phyloP scores from a whole-genome alignment of 2,329 filamentous ascomycete species.

The Onygena corvina region DNA sequence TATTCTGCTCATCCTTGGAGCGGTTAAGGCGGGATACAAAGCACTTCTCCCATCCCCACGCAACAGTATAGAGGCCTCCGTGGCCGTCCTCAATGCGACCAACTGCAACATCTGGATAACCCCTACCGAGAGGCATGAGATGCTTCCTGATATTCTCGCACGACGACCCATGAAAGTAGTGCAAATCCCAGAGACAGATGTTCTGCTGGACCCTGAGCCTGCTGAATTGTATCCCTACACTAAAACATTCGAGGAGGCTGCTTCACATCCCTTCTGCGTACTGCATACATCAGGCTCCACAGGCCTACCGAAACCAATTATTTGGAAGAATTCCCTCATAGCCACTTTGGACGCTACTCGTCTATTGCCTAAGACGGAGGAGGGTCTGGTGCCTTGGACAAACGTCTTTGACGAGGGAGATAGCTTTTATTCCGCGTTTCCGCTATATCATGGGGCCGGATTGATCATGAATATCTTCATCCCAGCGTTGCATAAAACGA shows the following conservation, averaged over 20 bases:
- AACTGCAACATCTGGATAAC: not conserved
- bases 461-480: no score
- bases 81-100: not conserved
- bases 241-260: conserved; percentile 2
- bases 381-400: not conserved
- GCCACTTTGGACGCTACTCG: not conserved
- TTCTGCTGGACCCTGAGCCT: not conserved
- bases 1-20: conserved; percentile 1
- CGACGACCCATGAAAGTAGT: not conserved
- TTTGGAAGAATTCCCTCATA: not conserved
- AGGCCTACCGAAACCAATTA: conserved; percentile 6
- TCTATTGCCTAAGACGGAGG: not conserved
- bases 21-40: conserved; percentile 6
- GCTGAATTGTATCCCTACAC: not conserved
- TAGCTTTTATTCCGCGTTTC: not conserved
- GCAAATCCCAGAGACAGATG: not conserved
- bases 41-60: not conserved
- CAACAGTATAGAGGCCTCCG: not conserved
- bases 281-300: conserved; percentile 5
- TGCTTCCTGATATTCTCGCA: not conserved
- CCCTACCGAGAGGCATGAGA: not conserved
- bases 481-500: no score
- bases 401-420: not conserved
- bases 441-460: no score
- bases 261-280: not conserved